Percentiles rank a stretch among this genome's conserved stretches.
Conservation (phyloP, 176 grass and related monocot species). For the Ampelocalamus luodianensis region DNA sequence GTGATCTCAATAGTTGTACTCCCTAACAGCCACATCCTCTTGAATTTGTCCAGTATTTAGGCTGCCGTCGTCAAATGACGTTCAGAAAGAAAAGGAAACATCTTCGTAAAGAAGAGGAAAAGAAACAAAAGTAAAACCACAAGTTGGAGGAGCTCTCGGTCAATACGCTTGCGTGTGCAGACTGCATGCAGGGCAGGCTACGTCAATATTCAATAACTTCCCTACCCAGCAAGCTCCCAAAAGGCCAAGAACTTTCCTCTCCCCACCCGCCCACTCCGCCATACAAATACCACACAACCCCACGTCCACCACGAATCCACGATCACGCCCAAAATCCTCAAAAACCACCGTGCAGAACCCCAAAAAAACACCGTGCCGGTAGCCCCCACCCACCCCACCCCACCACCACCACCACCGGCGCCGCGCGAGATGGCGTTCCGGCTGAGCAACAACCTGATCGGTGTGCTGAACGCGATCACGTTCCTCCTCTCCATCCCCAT, state of each 20-base stretch:
- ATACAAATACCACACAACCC: constrained; percentile 41
- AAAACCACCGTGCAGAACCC: background rate
- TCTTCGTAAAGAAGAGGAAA: background rate
- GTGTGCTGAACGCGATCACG: constrained; percentile 72
- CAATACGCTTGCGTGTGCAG: constrained; percentile 27
- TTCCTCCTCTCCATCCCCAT: constrained; percentile 88
- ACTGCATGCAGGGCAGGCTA: background rate
- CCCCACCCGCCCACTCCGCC: background rate
- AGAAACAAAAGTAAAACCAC: background rate
- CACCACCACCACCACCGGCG: background rate
- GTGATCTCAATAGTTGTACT: background rate
- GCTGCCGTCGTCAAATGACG: background rate
- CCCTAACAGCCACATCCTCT: background rate
- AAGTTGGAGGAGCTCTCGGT: background rate
- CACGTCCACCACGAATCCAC: background rate
- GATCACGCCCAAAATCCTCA: background rate
- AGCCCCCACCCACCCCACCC: no score
- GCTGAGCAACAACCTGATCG: constrained; percentile 87
- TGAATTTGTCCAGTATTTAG: background rate
- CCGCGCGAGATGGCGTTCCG: constrained; percentile 59
- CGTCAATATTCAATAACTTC: background rate
- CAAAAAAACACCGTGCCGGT: background rate
- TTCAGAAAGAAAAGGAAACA: background rate
- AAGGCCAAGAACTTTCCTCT: constrained; percentile 48
- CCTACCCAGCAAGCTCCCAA: background rate